A percentile compares a stretch with the other conserved stretches of the same genome.
phyloP scores from a whole-genome alignment of 345 rosid species.

The Eutrema heterophyllum region DNA sequence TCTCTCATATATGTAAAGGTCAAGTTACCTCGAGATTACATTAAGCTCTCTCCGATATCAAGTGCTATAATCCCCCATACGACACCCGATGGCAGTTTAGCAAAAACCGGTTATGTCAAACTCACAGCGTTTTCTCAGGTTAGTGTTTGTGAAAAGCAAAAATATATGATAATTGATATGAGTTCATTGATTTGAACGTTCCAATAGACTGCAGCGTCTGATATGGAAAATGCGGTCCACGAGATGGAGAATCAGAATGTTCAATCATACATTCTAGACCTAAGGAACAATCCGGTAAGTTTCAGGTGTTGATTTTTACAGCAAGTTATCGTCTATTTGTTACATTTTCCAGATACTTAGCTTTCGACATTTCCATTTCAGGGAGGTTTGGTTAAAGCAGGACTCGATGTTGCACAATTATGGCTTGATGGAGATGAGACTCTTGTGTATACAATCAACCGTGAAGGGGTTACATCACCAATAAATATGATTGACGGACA shows the following conservation, averaged over 20 bases:
- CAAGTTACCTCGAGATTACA: conserved; percentile 66
- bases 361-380: conserved; percentile 20
- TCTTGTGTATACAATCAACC: conserved; percentile 77
- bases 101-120: conserved; percentile 79
- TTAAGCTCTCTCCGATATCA: conserved; percentile 72
- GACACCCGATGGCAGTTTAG: conserved; percentile 54
- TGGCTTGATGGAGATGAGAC: conserved; percentile 95
- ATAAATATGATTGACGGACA: conserved; percentile 74
- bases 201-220: conserved; percentile 75
- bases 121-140: conserved; percentile 83
- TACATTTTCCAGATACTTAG: background rate
- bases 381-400: conserved; percentile 91
- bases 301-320: background rate
- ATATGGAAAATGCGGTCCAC: conserved; percentile 55
- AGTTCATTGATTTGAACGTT: conserved; percentile 3
- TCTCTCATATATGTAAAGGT: conserved; percentile 43
- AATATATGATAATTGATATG: background rate
- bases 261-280: conserved; percentile 74
- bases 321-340: background rate
- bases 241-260: conserved; percentile 81
- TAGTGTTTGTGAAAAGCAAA: background rate
- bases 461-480: conserved; percentile 70
- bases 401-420: conserved; percentile 85
- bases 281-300: conserved; percentile 77
- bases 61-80: conserved; percentile 79